Conservation (phyloP, 2,329 filamentous ascomycete species). For the Aureobasidium sp. region DNA sequence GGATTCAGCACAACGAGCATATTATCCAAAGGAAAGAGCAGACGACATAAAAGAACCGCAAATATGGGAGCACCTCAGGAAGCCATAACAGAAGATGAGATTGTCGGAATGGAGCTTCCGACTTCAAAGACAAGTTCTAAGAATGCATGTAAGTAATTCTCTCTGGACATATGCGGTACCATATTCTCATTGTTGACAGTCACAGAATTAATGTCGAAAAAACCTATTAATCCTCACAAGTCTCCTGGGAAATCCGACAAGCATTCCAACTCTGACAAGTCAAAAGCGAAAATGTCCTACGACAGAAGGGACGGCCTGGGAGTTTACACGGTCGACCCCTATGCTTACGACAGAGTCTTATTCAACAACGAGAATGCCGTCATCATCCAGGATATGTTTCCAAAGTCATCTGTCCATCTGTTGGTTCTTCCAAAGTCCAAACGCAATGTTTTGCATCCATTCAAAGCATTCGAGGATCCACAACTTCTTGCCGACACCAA, state of each 20-base stretch:
- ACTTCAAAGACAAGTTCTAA: neutral
- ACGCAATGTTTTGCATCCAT: constrained; percentile 62
- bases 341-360: constrained; percentile 55
- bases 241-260: constrained; percentile 15
- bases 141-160: constrained; percentile 15
- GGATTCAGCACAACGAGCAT: neutral
- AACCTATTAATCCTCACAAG: constrained; percentile 21
- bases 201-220: constrained; percentile 42
- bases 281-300: constrained; percentile 26
- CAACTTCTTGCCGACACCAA: constrained; percentile 61
- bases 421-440: constrained; percentile 75
- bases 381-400: constrained; percentile 74
- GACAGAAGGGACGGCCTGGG: constrained; percentile 55
- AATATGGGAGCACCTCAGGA: constrained; percentile 14
- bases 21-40: neutral
- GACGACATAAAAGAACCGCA: neutral
- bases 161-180: neutral
- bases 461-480: constrained; percentile 65
- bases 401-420: constrained; percentile 77
- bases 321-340: constrained; percentile 59
- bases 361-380: constrained; percentile 64
- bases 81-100: constrained; percentile 18
- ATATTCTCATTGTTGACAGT: constrained; percentile 27
- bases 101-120: constrained; percentile 17
- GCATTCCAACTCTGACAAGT: constrained; percentile 19